Conservation (phyloP, 495 filamentous ascomycete species). For the Delitschia confertaspora region DNA sequence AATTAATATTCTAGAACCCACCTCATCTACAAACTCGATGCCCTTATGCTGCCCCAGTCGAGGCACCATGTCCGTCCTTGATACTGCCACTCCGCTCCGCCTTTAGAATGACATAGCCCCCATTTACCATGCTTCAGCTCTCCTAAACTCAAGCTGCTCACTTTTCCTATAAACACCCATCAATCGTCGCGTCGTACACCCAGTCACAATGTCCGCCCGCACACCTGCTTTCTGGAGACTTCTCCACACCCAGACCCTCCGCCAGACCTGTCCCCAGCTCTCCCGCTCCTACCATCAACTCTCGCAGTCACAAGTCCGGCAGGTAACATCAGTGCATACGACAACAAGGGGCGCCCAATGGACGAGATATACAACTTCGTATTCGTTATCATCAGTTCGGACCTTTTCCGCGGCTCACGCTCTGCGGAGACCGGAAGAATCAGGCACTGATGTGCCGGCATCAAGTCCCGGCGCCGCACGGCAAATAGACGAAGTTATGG, state of each 20-base stretch:
- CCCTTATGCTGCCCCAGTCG: too few species aligned
- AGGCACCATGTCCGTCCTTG: too few species aligned
- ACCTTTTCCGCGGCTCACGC: constrained; percentile 4
- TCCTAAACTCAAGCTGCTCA: background rate
- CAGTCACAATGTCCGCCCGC: constrained; percentile 15
- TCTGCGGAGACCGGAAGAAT: background rate
- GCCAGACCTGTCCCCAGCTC: background rate
- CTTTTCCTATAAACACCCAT: background rate
- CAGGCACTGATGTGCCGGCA: background rate
- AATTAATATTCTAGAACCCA: too few species aligned
- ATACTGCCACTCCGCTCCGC: constrained; percentile 13
- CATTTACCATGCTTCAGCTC: background rate
- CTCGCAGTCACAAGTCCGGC: too few species aligned
- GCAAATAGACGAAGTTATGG: constrained; percentile 13
- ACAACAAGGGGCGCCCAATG: too few species aligned
- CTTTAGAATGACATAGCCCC: constrained; percentile 4
- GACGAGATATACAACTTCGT: constrained; percentile 16
- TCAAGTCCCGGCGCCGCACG: constrained; percentile 2
- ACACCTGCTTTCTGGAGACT: constrained; percentile 11
- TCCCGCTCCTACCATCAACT: background rate
- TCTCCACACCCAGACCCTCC: constrained; percentile 7
- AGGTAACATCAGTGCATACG: too few species aligned
- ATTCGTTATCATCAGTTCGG: constrained; percentile 12
- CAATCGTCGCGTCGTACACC: background rate
- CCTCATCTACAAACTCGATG: too few species aligned